These are phyloP conservation scores for Lactarius indigo DNA, from an alignment of 768 basidiomycete species.

Conservation along the genomic window DNA sequence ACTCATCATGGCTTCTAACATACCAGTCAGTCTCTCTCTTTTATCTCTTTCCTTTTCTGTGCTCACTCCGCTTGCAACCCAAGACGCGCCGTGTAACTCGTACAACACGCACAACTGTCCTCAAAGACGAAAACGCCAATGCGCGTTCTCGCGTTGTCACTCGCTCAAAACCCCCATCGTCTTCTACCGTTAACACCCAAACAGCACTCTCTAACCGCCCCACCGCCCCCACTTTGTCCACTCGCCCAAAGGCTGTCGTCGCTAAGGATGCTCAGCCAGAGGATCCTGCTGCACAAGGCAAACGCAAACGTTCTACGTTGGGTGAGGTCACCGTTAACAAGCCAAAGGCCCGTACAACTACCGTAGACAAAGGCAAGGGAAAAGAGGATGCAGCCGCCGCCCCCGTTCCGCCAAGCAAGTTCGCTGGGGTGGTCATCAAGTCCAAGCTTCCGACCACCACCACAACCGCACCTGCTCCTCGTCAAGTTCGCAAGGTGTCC, in stretches of 20 bases:
- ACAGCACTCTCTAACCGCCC: conserved; percentile 39
- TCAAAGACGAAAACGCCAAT: conserved; percentile 69
- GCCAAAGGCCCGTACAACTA: conserved; percentile 34
- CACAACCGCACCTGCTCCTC: conserved; percentile 30
- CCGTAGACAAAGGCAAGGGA: conserved; percentile 54
- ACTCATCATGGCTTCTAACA: conserved; percentile 39
- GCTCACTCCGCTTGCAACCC: background rate
- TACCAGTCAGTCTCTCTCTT: conserved; percentile 38
- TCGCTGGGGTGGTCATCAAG: conserved; percentile 58
- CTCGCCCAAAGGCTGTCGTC: conserved; percentile 45
- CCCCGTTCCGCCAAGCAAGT: conserved; percentile 40
- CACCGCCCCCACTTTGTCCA: conserved; percentile 47
- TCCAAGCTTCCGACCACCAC: conserved; percentile 49
- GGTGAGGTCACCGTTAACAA: conserved; percentile 66
- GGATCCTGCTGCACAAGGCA: conserved; percentile 50
- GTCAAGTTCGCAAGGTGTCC: conserved; percentile 54
- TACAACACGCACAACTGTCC: conserved; percentile 47
- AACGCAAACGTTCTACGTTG: conserved; percentile 74
- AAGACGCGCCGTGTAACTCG: conserved; percentile 66
- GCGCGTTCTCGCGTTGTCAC: conserved; percentile 59
- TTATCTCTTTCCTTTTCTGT: background rate
- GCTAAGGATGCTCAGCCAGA: conserved; percentile 41
- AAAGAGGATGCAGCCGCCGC: conserved; percentile 35
- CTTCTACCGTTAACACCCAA: conserved; percentile 38
- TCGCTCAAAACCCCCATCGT: conserved; percentile 55